These are phyloP conservation scores for Termitomyces sp. DNA, from an alignment of 768 basidiomycete species.

Conservation along the genomic window DNA sequence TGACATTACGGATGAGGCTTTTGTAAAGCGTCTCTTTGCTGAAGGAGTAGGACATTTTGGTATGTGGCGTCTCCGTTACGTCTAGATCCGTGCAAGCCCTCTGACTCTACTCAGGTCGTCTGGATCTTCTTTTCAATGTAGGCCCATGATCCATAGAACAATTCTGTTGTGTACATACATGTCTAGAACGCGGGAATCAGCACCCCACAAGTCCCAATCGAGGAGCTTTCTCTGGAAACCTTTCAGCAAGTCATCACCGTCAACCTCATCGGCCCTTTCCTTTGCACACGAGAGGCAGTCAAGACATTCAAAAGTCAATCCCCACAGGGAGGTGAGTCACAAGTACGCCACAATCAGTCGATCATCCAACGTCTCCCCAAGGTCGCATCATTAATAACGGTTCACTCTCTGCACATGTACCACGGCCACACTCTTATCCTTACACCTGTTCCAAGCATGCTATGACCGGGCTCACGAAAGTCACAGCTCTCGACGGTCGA, in stretches of 20 bases:
- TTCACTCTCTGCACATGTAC: slow-evolving; percentile 66
- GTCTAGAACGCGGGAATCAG: slow-evolving; percentile 71
- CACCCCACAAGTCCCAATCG: slow-evolving; percentile 44
- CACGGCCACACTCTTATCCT: slow-evolving; percentile 56
- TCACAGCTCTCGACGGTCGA: slow-evolving; percentile 73
- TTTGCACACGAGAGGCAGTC: slow-evolving; percentile 76
- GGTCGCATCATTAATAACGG: slow-evolving; percentile 86
- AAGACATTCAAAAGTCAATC: slow-evolving; percentile 66
- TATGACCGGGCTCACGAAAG: slow-evolving; percentile 70
- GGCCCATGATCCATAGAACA: neutral
- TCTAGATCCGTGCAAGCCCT: neutral
- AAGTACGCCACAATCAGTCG: neutral
- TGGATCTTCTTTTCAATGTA: slow-evolving; percentile 82
- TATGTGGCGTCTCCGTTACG: slow-evolving; percentile 14
- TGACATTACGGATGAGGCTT: slow-evolving; percentile 59
- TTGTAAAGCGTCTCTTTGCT: slow-evolving; percentile 57
- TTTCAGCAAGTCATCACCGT: slow-evolving; percentile 65
- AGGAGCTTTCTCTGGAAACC: slow-evolving; percentile 52
- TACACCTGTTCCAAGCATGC: slow-evolving; percentile 84
- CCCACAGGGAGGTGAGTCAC: slow-evolving; percentile 61
- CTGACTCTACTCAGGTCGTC: slow-evolving; percentile 36
- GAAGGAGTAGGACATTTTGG: slow-evolving; percentile 54
- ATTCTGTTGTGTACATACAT: neutral
- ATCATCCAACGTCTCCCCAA: slow-evolving; percentile 15
- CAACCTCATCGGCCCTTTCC: slow-evolving; percentile 69